A percentile compares a stretch with the other conserved stretches of the same genome.
Evolutionary conservation across 208 protist genomes (phyloP).

Genomic region (Acanthamoeba triangularis): DNA sequence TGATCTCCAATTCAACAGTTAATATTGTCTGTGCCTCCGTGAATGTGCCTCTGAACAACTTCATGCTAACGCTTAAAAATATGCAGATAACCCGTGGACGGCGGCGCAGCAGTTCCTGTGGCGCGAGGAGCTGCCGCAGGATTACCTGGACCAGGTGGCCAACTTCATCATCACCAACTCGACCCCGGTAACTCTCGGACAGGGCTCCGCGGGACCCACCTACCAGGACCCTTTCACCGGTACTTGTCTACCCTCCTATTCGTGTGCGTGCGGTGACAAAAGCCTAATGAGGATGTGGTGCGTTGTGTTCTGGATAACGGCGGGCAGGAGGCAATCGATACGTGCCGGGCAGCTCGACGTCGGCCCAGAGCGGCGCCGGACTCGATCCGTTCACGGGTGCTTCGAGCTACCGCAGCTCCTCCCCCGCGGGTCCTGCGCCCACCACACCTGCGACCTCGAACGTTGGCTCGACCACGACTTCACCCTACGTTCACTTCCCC

Average conservation of each 20-base stretch:
- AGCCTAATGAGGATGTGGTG: not conserved
- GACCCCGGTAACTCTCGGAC: slow-evolving; percentile 38
- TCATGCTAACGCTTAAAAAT: too few relatives aligned
- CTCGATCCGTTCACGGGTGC: not conserved
- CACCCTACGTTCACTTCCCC: not conserved
- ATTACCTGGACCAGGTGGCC: slow-evolving; percentile 95
- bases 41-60: too few relatives aligned
- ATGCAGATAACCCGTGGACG: slow-evolving; percentile 92
- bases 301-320: too few relatives aligned
- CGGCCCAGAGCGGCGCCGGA: not conserved
- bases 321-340: slow-evolving; percentile 58
- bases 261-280: too few relatives aligned
- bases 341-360: slow-evolving; percentile 70
- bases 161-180: slow-evolving; percentile 94
- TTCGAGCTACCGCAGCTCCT: not conserved
- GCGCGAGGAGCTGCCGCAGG: slow-evolving; percentile 91
- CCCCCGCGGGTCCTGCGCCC: not conserved
- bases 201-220: not conserved
- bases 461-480: not conserved
- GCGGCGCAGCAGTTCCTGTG: slow-evolving; percentile 94
- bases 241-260: not conserved
- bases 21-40: too few relatives aligned
- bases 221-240: slow-evolving; percentile 80
- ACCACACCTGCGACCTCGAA: not conserved
- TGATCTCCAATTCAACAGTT: not conserved